phyloP scores from a whole-genome alignment of 495 filamentous ascomycete species.

The Penicillium pancosmium region DNA sequence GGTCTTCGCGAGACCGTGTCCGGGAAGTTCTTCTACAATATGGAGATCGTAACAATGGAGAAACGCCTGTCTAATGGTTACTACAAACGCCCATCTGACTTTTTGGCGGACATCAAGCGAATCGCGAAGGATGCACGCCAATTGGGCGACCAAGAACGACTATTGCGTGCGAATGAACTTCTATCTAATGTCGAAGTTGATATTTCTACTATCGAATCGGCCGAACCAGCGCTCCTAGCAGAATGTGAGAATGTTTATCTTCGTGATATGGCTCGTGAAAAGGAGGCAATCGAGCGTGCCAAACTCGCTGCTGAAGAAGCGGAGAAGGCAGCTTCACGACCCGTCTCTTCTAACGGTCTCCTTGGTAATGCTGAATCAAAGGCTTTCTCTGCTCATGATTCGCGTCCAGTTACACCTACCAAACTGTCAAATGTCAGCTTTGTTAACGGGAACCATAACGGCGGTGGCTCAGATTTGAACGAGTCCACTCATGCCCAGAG shows the following conservation, averaged over 20 bases:
- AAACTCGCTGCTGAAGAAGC: constrained; percentile 54
- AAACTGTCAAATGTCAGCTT: constrained; percentile 50
- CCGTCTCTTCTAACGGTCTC: constrained; percentile 42
- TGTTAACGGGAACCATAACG: constrained; percentile 52
- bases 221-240: constrained; percentile 62
- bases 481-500: constrained; percentile 52
- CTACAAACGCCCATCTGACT: constrained; percentile 87
- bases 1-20: constrained; percentile 70
- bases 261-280: constrained; percentile 72
- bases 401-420: constrained; percentile 56
- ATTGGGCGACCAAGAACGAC: constrained; percentile 72
- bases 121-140: constrained; percentile 81
- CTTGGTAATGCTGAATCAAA: constrained; percentile 43
- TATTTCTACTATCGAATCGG: constrained; percentile 66
- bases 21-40: constrained; percentile 88
- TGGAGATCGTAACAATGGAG: constrained; percentile 92
- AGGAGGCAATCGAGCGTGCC: constrained; percentile 63
- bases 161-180: constrained; percentile 86
- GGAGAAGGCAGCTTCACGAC: constrained; percentile 29
- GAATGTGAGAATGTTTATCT: constrained; percentile 74
- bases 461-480: constrained; percentile 51
- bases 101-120: constrained; percentile 79
- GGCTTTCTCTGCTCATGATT: constrained; percentile 11
- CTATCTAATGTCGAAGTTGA: constrained; percentile 91
- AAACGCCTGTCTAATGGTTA: constrained; percentile 92